These are phyloP conservation scores for Aspergillus wentii DNA, from an alignment of 495 filamentous ascomycete genomes.

Conservation along the genomic window DNA sequence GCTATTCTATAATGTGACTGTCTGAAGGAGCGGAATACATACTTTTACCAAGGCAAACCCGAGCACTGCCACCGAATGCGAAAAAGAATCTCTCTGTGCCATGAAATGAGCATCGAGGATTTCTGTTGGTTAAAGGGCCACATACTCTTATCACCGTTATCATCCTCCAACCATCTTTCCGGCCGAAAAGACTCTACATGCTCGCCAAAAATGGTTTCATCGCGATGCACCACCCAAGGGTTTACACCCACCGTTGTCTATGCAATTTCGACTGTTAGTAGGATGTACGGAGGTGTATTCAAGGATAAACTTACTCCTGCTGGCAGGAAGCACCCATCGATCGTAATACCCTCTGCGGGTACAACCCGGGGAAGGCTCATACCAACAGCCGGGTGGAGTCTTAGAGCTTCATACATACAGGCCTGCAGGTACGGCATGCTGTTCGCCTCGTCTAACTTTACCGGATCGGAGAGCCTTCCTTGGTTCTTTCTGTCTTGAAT, in stretches of 20 bases:
- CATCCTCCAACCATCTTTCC: constrained; percentile 53
- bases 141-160: no score
- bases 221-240: constrained; percentile 47
- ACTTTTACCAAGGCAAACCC: no score
- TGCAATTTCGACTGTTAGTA: not conserved
- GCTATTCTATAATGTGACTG: no score
- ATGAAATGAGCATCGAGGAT: no score
- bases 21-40: no score
- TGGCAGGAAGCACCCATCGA: constrained; percentile 15
- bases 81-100: no score
- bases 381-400: constrained; percentile 21
- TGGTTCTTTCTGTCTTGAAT: constrained; percentile 7
- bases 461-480: constrained; percentile 7
- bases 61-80: no score
- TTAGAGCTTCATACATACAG: constrained; percentile 42
- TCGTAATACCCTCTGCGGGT: constrained; percentile 7
- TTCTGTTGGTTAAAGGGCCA: no score
- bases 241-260: constrained; percentile 37
- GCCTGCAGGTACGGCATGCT: constrained; percentile 19
- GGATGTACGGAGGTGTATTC: no score
- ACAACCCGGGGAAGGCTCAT: constrained; percentile 13
- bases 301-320: constrained; percentile 22
- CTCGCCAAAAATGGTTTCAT: constrained; percentile 47
- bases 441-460: constrained; percentile 4
- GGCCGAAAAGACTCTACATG: constrained; percentile 55